Base-by-base conservation (phyloP, 2,329 filamentous ascomycete species). In the Cladosporium sp. region DNA sequence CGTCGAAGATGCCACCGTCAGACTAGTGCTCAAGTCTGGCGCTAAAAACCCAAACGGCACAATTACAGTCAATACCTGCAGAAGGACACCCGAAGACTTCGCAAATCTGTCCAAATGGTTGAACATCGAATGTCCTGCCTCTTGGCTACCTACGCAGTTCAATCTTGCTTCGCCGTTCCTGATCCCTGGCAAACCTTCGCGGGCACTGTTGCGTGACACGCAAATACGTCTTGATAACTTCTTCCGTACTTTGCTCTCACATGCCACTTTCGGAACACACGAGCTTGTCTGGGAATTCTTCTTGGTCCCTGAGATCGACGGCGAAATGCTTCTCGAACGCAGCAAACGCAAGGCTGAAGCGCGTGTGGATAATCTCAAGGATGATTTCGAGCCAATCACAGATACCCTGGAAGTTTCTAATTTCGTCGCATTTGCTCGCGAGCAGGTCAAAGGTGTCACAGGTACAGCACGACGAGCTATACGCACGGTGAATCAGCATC, bases 281-380 rank as follows among this genome's bases (percentile, higher is more conserved):
- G 94, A 99, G 76, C 91, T 97, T 83, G 82, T 99, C 2, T 99
- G 94, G 95, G 94, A 99, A 68, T 99, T 99, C 76, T 96, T 99
- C 74, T 82, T 99, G 0, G 92, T 99, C 12, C 94, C 94, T 1
- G 94, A 99, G 66, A 85, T 99, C 51, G 90, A 96, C 70, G 83
- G 90, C 0, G 86, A 91, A 19, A 91, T 92, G 84, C 93, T 97
- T 82, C 88, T 90, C 55, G 88, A 96, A 72, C 85, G 94, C 51
- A 96, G 90, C 63, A 86, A 86, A 58, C 85, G 92, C 62, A 99
- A 99, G 75, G 89, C 91, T 3, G 88, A 92, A 71, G 85, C 88
- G 0, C 84, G 93, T 28, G 80, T 84, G 3, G 94, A 99, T 70
- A 92, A 87, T 58, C 88, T 99, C 36, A 84, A 86, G 55, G 94